phyloP scores from a whole-genome alignment of 2,329 filamentous ascomycete genomes.

The Pezicula carpinea region DNA sequence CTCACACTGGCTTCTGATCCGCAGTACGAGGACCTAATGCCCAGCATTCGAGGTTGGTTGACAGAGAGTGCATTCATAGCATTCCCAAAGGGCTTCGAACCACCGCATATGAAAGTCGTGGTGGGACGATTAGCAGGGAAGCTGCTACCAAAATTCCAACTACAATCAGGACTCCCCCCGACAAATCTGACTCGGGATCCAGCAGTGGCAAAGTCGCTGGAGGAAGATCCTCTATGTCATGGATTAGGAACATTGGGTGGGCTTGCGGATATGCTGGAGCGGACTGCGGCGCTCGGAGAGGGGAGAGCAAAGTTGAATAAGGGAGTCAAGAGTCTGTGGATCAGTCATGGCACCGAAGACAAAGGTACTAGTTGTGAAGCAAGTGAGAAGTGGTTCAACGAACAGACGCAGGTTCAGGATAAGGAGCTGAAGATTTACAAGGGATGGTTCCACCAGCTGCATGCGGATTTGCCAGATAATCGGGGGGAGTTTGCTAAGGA shows the following conservation, averaged over 20 bases:
- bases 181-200: conserved; percentile 64
- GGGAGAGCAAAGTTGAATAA: conserved; percentile 49
- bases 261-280: conserved; percentile 71
- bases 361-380: conserved; percentile 61
- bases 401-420: conserved; percentile 53
- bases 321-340: conserved; percentile 59
- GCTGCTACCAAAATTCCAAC: conserved; percentile 62
- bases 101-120: conserved; percentile 57
- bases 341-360: conserved; percentile 76
- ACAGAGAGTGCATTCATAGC: conserved; percentile 76
- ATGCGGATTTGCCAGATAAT: conserved; percentile 45
- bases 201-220: conserved; percentile 54
- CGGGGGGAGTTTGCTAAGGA: conserved; percentile 44
- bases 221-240: conserved; percentile 68
- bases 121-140: conserved; percentile 63
- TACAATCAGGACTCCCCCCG: conserved; percentile 60
- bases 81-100: conserved; percentile 61
- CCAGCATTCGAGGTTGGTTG: conserved; percentile 66
- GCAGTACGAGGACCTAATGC: conserved; percentile 48
- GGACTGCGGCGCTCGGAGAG: conserved; percentile 55
- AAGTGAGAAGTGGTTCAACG: conserved; percentile 59
- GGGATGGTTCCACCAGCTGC: conserved; percentile 73
- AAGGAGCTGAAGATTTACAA: conserved; percentile 69
- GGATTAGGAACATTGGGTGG: conserved; percentile 84
- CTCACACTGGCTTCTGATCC: conserved; percentile 54